Base-by-base conservation (phyloP, 805 yeast species). In the Wickerhamomyces chaumierensis region DNA sequence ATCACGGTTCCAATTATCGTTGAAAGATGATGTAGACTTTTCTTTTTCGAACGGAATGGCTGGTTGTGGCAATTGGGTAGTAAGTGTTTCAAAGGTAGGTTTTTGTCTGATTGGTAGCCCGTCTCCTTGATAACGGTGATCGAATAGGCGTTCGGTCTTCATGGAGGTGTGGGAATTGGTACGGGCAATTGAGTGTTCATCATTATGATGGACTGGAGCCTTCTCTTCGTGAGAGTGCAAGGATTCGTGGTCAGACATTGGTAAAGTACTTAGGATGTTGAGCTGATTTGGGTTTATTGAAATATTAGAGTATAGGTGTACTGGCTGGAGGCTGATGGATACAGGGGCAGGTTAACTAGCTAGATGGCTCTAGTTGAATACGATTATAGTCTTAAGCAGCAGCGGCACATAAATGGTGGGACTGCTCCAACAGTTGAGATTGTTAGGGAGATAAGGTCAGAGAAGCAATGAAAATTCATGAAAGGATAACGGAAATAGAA, bases 91-190 rank as follows among this genome's bases (percentile, higher is more conserved):
- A 18, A 44, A 46, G n/a, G 36, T 44, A 27, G 51, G 46, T 12
- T 52, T 53, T 16, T 44, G 49, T 41, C 66, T 59, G 13, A 60
- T 51, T 3, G 67, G 66, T 18, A 62, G 40, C 19, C 66, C 53
- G 42, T 65, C 69, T 4, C 69, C 62, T 45, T 69, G 73, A 47
- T 63, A 60, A 42, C 75, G 63, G 48, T 70, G 75, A 48, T 70
- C 75, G 43, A 68, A 58, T 28, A 70, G 52, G 38, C 57, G 68
- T 25, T 61, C 65, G 2, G 68, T 63, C 36, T 56, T 60, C 56
- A 63, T 55, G 13, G 68, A 62, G 15, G 48, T 55, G 41, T 58
- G 47, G 0, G 65, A 59, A 14, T 17, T 33, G 12, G 29, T 25
- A 35, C 32, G 36, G 18, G 27, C 23, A 15, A 18, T 21, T 13